Evolutionary conservation across 208 protist species (phyloP).

Genomic region (Trypanosomatidae sp.): DNA sequence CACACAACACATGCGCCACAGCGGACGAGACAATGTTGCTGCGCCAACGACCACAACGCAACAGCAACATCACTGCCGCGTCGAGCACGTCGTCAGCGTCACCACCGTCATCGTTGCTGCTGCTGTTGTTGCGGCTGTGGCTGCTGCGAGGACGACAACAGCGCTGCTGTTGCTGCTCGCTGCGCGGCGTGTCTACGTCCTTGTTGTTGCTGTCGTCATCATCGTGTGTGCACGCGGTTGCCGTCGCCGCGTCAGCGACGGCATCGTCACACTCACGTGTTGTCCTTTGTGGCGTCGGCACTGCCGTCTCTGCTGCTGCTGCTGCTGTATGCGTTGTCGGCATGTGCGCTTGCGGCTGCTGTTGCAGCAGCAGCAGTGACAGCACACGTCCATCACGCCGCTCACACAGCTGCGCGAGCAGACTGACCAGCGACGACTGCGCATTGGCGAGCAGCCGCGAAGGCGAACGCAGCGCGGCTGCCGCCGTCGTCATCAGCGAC

Average conservation of each 20-base stretch:
- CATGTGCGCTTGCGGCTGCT: slow-evolving; percentile 29
- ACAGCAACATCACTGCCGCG: slow-evolving; percentile 16
- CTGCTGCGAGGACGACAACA: slow-evolving; percentile 20
- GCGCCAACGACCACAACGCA: slow-evolving; percentile 17
- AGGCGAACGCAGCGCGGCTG: slow-evolving; percentile 8
- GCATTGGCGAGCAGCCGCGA: slow-evolving; percentile 18
- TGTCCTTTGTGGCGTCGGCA: too few relatives aligned
- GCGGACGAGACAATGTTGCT: slow-evolving; percentile 40
- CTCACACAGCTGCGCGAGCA: slow-evolving; percentile 11
- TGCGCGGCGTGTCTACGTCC: slow-evolving; percentile 6
- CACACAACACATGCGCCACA: slow-evolving; percentile 25
- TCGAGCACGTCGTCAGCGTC: slow-evolving; percentile 15
- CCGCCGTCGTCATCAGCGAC: slow-evolving; percentile 4
- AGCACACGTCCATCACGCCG: not conserved
- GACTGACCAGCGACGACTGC: slow-evolving; percentile 7
- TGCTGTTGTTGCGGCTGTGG: not conserved
- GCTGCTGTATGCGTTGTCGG: slow-evolving; percentile 16
- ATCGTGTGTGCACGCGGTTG: slow-evolving; percentile 11
- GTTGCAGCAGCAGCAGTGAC: not conserved
- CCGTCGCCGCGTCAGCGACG: slow-evolving; percentile 13
- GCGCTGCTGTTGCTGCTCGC: slow-evolving; percentile 44
- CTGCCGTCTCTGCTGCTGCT: too few relatives aligned
- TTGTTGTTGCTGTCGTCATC: slow-evolving; percentile 6
- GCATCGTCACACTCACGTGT: too few relatives aligned
- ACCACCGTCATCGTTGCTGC: slow-evolving; percentile 9